Evolutionary conservation across 495 filamentous ascomycete species (phyloP), one percentile per base, ranked within the genome.

Genomic region (Delitschia confertaspora): DNA sequence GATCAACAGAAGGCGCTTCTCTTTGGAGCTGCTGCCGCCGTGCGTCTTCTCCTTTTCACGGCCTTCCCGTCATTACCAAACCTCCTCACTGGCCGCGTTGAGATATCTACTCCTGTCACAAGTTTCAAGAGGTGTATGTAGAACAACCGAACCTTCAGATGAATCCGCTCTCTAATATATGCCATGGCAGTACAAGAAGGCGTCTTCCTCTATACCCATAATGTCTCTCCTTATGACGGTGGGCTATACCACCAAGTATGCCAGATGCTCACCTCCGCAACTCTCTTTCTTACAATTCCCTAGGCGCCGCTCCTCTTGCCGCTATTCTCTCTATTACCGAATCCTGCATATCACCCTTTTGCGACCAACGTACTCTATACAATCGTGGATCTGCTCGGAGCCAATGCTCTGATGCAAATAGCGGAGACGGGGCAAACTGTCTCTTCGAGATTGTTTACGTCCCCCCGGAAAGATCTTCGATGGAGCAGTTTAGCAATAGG

Each of bases 191-290:
- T 98, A 38, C 88, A 95, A 66, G 91, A 98, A 68, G 91, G 91
- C 21, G 69, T 98, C 33, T 96, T 93, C 58, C 78, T 98, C 3
- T 95, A 96, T 58, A 88, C 81, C 39, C 86, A 88, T 56, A 91
- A 94, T 72, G 85, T 95, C 19, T 95, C 88, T 36, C 91, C 91
- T 0, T 98, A 96, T 64, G 88, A 98, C 63, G 91, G 91, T 43
- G 91, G 91, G 45, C 85, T 96, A 61, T 98, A 85, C 65, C 88
- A 98, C 68, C 91, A 98, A 67, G 81, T 81, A 64, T 22, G 30
- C 24, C 23, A 13, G 7, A 1, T 13, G 6, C 17, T 5, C 13
- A 21, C 2, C n/a, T 13, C 16, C 5, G 10, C 11, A 13, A 20
- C 16, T 31, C 14, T 21, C n/a, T 5, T 20, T n/a, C 35, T 33